Evolutionary conservation across 768 basidiomycete genomes (phyloP).

Genomic region (Amanita pseudoporphyria): DNA sequence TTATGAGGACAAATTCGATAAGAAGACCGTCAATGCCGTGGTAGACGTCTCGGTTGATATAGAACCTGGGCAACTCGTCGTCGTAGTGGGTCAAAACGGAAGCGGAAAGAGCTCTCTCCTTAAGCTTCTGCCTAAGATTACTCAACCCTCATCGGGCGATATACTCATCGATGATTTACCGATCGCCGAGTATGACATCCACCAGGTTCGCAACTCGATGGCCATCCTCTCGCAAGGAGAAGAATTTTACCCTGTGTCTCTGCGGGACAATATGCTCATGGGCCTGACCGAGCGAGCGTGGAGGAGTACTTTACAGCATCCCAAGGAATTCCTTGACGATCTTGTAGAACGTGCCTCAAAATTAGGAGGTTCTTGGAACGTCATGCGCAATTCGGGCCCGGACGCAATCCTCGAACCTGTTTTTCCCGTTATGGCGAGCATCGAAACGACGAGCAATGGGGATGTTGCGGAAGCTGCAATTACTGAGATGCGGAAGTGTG

Average conservation of each 20-base stretch:
- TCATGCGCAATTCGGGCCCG: constrained; percentile 32
- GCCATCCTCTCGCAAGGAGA: constrained; percentile 42
- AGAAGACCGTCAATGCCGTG: constrained; percentile 21
- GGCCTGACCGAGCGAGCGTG: constrained; percentile 14
- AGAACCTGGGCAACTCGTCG: constrained; percentile 35
- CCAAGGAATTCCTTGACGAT: constrained; percentile 11
- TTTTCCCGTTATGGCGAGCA: constrained; percentile 14
- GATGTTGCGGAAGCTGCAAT: constrained; percentile 19
- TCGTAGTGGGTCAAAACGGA: constrained; percentile 51
- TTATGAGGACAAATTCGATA: constrained; percentile 3
- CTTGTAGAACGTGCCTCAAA: constrained; percentile 24
- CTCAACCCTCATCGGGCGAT: constrained; percentile 33
- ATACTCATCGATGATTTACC: constrained; percentile 34
- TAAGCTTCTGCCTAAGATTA: constrained; percentile 39
- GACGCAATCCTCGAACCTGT: constrained; percentile 30
- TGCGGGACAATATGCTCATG: constrained; percentile 31
- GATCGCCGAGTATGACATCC: constrained; percentile 25
- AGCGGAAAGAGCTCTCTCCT: constrained; percentile 46
- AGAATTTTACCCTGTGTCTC: constrained; percentile 35
- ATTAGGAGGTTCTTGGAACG: constrained; percentile 29
- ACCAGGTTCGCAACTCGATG: constrained; percentile 33
- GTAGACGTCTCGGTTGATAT: constrained; percentile 27
- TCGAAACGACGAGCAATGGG: constrained; percentile 20
- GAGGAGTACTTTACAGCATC: not conserved
- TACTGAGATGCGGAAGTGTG: constrained; percentile 21